Conservation (phyloP, 805 yeast species). For the Candida germanica region DNA sequence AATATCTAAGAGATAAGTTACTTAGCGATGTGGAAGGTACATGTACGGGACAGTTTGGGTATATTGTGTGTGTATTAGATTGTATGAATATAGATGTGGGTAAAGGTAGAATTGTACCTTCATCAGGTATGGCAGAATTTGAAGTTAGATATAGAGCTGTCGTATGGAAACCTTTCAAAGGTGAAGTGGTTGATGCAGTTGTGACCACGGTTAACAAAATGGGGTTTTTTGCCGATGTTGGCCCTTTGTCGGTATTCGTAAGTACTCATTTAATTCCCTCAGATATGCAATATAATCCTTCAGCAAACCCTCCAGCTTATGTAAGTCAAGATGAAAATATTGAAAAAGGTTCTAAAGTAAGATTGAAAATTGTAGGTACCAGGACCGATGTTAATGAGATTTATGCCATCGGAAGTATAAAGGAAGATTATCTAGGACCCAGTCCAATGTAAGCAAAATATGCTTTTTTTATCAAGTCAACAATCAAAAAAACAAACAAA, state of each 20-base stretch:
- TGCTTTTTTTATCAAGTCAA: not conserved
- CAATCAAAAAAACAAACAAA: conserved; percentile 2
- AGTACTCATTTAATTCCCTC: conserved; percentile 93
- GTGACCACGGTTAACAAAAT: conserved; percentile 90
- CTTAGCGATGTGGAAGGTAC: conserved; percentile 97
- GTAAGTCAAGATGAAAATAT: conserved; percentile 93
- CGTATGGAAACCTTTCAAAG: conserved; percentile 98
- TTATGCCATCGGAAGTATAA: conserved; percentile 95
- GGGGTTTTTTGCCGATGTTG: conserved; percentile 98
- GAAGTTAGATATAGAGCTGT: conserved; percentile 95
- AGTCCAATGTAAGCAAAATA: conserved; percentile 26
- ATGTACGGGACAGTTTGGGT: conserved; percentile 98
- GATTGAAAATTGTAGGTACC: conserved; percentile 95
- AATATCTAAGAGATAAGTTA: conserved; percentile 82
- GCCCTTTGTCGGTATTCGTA: conserved; percentile 92
- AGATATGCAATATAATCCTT: conserved; percentile 90
- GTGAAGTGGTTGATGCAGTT: conserved; percentile 96
- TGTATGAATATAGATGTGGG: conserved; percentile 94
- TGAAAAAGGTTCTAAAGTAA: conserved; percentile 88
- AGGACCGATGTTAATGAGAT: conserved; percentile 96
- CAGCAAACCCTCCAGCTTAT: conserved; percentile 97
- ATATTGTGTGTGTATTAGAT: conserved; percentile 92
- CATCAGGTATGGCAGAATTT: conserved; percentile 92
- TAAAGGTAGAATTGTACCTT: conserved; percentile 85
- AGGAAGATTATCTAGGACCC: conserved; percentile 96